phyloP scores from a whole-genome alignment of 169 alveolate genomes.

The Cryptosporidium andersoni region DNA sequence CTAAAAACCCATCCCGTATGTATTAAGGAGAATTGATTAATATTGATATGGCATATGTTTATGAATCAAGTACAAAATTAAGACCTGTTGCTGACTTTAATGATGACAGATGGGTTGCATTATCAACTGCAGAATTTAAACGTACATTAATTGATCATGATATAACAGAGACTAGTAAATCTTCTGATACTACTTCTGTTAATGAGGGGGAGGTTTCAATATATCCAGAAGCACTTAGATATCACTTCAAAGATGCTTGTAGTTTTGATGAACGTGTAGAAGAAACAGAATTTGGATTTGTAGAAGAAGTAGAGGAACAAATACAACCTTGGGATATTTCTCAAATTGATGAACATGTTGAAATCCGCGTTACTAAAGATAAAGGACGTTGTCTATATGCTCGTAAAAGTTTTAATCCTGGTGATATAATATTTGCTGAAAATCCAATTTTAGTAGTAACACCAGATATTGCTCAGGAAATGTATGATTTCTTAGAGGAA shows the following conservation, averaged over 20 bases:
- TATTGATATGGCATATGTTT: constrained; percentile 36
- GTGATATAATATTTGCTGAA: constrained; percentile 81
- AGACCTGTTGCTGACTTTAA: constrained; percentile 69
- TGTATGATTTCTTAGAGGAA: constrained; percentile 76
- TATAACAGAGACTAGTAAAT: constrained; percentile 15
- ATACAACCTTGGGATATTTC: constrained; percentile 47
- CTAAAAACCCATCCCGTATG: too few relatives aligned
- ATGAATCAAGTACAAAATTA: constrained; percentile 43
- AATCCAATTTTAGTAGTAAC: constrained; percentile 80
- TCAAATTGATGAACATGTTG: constrained; percentile 73
- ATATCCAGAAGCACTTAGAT: constrained; percentile 57
- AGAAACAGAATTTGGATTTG: constrained; percentile 50
- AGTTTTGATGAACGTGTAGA: constrained; percentile 58
- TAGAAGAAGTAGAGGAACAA: constrained; percentile 28
- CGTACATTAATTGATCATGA: constrained; percentile 18
- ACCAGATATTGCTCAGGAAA: constrained; percentile 77
- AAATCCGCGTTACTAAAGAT: constrained; percentile 79
- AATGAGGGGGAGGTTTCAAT: constrained; percentile 37
- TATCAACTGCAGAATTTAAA: constrained; percentile 68
- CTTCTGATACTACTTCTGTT: neutral
- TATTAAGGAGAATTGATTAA: neutral
- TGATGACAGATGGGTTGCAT: constrained; percentile 70
- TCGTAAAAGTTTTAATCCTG: constrained; percentile 79
- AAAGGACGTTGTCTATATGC: constrained; percentile 84
- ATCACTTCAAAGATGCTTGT: constrained; percentile 61